Conservation (phyloP, 805 yeast genomes). For the Yamadazyma paraphyllophila region DNA sequence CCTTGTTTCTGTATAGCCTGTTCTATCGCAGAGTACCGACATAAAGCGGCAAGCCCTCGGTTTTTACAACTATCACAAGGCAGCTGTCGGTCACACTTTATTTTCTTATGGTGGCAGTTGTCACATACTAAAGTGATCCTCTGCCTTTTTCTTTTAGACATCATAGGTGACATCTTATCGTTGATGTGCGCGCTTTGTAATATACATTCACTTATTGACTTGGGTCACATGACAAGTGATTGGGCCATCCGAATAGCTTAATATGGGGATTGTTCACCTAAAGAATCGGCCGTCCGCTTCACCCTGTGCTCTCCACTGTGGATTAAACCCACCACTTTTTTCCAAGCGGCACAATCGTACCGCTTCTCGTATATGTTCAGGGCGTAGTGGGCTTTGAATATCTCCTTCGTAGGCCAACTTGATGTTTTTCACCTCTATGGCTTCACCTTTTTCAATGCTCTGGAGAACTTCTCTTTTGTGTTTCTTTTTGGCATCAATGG, state of each 20-base stretch:
- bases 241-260: too few relatives aligned
- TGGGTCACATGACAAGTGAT: too few relatives aligned
- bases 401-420: conserved; percentile 37
- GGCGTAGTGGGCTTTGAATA: conserved; percentile 60
- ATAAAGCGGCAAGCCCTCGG: conserved; percentile 12
- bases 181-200: too few relatives aligned
- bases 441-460: conserved; percentile 38
- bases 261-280: conserved; percentile 34
- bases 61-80: conserved; percentile 28
- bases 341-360: conserved; percentile 76
- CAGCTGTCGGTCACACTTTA: conserved; percentile 37
- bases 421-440: conserved; percentile 20
- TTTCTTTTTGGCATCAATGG: conserved; percentile 40
- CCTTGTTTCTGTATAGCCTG: conserved; percentile 5
- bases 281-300: conserved; percentile 71
- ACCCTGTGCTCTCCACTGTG: conserved; percentile 69
- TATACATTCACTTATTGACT: not conserved
- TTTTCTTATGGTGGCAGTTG: conserved; percentile 46
- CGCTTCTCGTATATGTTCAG: conserved; percentile 86
- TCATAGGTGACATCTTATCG: too few relatives aligned
- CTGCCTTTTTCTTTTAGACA: conserved; percentile 27
- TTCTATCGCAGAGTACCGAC: conserved; percentile 14
- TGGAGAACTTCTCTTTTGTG: conserved; percentile 26
- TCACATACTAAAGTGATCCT: conserved; percentile 47
- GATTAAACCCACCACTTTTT: conserved; percentile 42